phyloP scores from a whole-genome alignment of 208 protist species.

The Leishmania braziliensis region DNA sequence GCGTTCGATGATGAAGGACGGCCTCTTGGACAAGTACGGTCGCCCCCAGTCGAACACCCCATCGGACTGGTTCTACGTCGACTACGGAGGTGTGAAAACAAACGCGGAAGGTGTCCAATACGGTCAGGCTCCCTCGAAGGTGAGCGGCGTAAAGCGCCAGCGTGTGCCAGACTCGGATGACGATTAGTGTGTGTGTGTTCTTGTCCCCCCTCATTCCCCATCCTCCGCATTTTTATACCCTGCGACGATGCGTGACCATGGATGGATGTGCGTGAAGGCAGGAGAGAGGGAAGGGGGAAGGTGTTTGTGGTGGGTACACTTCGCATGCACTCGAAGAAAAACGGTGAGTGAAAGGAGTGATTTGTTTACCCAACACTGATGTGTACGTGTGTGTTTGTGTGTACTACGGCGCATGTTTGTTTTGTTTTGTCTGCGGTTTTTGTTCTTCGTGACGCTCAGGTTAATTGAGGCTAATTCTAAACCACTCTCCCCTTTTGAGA shows the following conservation, averaged over 20 bases:
- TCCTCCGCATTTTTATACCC: background rate
- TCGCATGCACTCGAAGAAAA: background rate
- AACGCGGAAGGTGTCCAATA: conserved; percentile 89
- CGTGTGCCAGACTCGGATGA: conserved; percentile 56
- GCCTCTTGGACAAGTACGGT: conserved; percentile 99
- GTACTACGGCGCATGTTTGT: conserved; percentile 4
- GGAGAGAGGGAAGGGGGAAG: background rate
- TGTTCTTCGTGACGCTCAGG: conserved; percentile 7
- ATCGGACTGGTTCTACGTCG: conserved; percentile 95
- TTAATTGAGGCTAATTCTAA: conserved; percentile 17
- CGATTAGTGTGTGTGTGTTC: conserved; percentile 17
- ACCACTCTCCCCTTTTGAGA: background rate
- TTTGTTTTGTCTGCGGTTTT: conserved; percentile 13
- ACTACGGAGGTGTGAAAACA: conserved; percentile 89
- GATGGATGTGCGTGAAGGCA: background rate
- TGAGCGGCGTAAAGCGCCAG: conserved; percentile 51
- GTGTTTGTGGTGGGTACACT: background rate
- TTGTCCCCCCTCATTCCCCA: background rate
- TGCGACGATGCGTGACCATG: background rate
- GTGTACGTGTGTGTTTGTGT: background rate
- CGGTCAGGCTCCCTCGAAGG: conserved; percentile 55
- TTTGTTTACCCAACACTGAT: background rate
- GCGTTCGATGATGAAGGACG: conserved; percentile 97
- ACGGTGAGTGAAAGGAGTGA: background rate
- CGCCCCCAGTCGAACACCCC: conserved; percentile 97